phyloP scores from a whole-genome alignment of 345 rosid species.

The Eucalyptus polyanthemos region DNA sequence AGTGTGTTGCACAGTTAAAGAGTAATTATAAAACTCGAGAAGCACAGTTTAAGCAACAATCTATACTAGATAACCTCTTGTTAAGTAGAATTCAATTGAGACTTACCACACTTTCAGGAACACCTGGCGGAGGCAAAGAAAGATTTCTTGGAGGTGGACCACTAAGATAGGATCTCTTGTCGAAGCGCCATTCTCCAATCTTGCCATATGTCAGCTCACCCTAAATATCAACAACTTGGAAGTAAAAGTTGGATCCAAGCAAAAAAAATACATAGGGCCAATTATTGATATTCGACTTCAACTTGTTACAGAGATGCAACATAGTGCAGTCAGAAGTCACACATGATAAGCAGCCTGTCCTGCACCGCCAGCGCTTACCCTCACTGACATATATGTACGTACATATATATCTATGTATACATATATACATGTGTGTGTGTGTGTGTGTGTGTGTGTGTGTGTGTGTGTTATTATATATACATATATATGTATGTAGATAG shows the following conservation, averaged over 20 bases:
- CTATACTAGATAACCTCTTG: background rate
- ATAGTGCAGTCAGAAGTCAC: background rate
- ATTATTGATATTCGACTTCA: background rate
- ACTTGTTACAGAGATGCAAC: background rate
- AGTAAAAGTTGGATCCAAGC: background rate
- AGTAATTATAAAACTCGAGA: background rate
- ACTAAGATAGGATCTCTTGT: conserved; percentile 57
- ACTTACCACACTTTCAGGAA: conserved; percentile 75
- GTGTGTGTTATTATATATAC: background rate
- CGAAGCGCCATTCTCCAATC: conserved; percentile 77
- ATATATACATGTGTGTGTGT: background rate
- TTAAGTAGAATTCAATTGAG: background rate
- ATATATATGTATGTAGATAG: background rate
- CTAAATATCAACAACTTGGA: conserved; percentile 4
- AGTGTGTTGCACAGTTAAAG: background rate
- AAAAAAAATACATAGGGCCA: background rate
- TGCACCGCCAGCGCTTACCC: background rate
- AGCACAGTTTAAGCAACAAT: background rate
- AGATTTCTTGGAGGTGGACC: conserved; percentile 69
- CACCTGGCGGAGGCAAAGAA: conserved; percentile 69
- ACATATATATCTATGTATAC: background rate
- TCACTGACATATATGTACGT: background rate
- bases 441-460: background rate
- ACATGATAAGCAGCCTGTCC: background rate
- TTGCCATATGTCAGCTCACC: conserved; percentile 60